Evolutionary conservation across 73 alveolate species (phyloP).

Genomic region (Paramecium tetraurelia): DNA sequence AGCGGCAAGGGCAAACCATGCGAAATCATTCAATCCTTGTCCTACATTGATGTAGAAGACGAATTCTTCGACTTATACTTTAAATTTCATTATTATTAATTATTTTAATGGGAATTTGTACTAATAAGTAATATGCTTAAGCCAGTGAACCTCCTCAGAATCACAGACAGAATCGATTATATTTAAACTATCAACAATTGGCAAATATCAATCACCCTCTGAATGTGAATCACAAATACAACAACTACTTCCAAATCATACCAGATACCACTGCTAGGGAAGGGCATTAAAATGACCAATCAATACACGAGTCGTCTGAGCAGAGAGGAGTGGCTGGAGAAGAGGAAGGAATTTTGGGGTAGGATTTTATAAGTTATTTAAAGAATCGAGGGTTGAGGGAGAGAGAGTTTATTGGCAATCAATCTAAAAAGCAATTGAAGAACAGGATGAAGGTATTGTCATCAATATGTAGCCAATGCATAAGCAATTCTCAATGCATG

Average conservation of each 20-base stretch:
- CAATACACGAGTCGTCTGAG: background rate
- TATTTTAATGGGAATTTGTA: background rate
- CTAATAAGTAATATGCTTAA: background rate
- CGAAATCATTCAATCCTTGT: slow-evolving; percentile 53
- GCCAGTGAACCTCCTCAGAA: background rate
- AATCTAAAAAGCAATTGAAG: background rate
- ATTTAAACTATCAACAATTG: background rate
- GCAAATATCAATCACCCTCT: background rate
- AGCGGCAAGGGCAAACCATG: slow-evolving; percentile 62
- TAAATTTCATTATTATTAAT: slow-evolving; percentile 50
- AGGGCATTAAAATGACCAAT: slow-evolving; percentile 18
- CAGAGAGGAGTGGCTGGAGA: slow-evolving; percentile 31
- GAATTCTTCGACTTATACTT: slow-evolving; percentile 53
- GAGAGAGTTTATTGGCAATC: background rate
- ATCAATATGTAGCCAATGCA: background rate
- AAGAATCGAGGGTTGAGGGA: background rate
- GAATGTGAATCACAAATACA: slow-evolving; percentile 49
- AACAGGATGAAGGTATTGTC: slow-evolving; percentile 5
- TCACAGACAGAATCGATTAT: background rate
- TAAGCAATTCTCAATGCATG: background rate
- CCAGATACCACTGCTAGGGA: background rate
- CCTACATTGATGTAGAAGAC: slow-evolving; percentile 57
- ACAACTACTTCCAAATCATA: background rate
- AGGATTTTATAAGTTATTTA: background rate
- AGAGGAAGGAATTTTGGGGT: slow-evolving; percentile 49